A percentile compares a stretch with the other conserved stretches of the same genome.
These are phyloP conservation scores for Thelonectria blattea DNA, from an alignment of 2,329 filamentous ascomycete genomes.

Conservation along the genomic window DNA sequence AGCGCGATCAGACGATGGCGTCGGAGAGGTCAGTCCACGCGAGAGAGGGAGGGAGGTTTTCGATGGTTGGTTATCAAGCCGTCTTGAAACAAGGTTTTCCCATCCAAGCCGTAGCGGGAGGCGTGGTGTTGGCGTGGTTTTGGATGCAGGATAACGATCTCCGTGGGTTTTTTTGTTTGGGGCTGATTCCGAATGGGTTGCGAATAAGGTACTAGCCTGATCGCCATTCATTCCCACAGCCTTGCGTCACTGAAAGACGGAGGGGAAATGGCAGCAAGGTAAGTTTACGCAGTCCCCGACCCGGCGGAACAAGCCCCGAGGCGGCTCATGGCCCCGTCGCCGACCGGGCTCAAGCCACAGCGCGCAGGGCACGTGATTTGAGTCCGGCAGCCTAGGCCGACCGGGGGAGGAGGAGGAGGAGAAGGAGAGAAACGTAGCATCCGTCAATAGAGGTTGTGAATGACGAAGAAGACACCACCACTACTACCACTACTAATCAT, in stretches of 20 bases:
- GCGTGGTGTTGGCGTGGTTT: background rate
- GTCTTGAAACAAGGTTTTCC: conserved; percentile 3
- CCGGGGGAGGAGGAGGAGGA: too few species aligned
- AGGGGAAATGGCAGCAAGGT: background rate
- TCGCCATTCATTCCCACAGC: conserved; percentile 19
- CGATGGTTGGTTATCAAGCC: background rate
- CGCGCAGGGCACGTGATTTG: conserved; percentile 37
- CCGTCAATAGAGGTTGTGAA: background rate
- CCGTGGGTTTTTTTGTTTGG: background rate
- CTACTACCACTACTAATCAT: background rate
- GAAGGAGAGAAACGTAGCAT: background rate
- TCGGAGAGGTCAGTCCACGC: background rate
- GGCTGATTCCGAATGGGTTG: background rate
- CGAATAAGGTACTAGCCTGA: conserved; percentile 10
- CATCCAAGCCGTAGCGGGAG: background rate
- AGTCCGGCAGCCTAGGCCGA: background rate
- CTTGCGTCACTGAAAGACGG: conserved; percentile 14
- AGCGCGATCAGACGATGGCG: conserved; percentile 15
- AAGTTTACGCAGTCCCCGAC: conserved; percentile 11
- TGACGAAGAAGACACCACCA: background rate
- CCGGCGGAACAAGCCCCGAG: background rate
- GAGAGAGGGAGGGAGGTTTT: background rate
- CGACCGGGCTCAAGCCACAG: conserved; percentile 31
- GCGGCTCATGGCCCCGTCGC: conserved; percentile 5
- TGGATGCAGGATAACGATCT: background rate